phyloP scores from a whole-genome alignment of 495 filamentous ascomycete genomes.

The Penicillium diatomitis region DNA sequence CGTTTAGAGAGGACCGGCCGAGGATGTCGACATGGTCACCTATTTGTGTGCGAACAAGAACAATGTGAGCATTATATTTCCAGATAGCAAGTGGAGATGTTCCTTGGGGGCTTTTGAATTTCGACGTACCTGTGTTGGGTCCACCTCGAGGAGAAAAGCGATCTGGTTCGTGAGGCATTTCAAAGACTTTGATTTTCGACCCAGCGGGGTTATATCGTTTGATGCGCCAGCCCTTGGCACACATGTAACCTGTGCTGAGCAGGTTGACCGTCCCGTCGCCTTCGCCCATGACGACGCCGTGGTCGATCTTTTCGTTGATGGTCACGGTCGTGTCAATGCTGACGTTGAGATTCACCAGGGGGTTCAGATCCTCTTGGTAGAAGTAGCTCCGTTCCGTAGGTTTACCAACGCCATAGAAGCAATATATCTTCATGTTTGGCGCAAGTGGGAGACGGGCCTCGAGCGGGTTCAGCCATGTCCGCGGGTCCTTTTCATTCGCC shows the following conservation, averaged over 20 bases:
- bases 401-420: slow-evolving; percentile 93
- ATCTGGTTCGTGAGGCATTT: slow-evolving; percentile 96
- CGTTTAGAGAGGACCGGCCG: slow-evolving; percentile 79
- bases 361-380: slow-evolving; percentile 67
- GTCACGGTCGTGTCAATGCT: slow-evolving; percentile 82
- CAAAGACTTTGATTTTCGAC: slow-evolving; percentile 70
- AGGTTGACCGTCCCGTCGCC: slow-evolving; percentile 93
- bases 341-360: slow-evolving; percentile 60
- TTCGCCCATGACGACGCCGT: slow-evolving; percentile 85
- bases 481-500: slow-evolving; percentile 68
- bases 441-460: slow-evolving; percentile 83
- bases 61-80: background rate
- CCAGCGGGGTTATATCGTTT: slow-evolving; percentile 88
- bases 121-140: slow-evolving; percentile 67
- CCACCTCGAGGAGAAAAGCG: slow-evolving; percentile 84
- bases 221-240: slow-evolving; percentile 81
- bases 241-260: slow-evolving; percentile 90
- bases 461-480: slow-evolving; percentile 92
- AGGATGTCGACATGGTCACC: slow-evolving; percentile 96
- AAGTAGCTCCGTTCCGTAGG: slow-evolving; percentile 86
- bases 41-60: slow-evolving; percentile 12
- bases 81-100: background rate
- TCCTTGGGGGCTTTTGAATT: background rate
- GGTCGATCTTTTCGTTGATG: slow-evolving; percentile 59
- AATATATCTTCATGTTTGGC: slow-evolving; percentile 90